These are phyloP conservation scores for Penicillium simplicissimum DNA, from an alignment of 495 filamentous ascomycete species.

Conservation along the genomic window DNA sequence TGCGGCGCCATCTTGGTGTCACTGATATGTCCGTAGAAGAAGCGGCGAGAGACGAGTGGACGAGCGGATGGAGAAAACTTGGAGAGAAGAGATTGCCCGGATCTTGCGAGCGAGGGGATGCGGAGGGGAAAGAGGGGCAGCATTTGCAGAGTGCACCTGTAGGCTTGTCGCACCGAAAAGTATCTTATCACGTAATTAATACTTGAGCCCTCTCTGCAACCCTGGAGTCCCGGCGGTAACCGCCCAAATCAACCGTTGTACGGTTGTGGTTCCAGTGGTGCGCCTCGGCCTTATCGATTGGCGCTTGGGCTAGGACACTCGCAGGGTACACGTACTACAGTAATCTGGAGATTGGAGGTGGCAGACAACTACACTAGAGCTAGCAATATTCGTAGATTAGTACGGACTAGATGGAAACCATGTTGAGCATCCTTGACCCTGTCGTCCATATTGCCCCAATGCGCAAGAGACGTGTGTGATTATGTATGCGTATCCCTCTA, in stretches of 20 bases:
- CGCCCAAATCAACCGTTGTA: constrained; percentile 26
- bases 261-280: constrained; percentile 4
- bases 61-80: constrained; percentile 18
- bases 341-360: not conserved
- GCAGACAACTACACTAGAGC: not conserved
- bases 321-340: not conserved
- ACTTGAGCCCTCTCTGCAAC: constrained; percentile 7
- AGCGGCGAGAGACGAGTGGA: constrained; percentile 31
- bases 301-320: not conserved
- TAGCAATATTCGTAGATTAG: not conserved
- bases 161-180: constrained; percentile 13
- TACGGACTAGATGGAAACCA: too few relatives aligned
- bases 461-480: not conserved
- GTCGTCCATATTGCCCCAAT: not conserved
- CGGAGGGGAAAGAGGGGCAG: constrained; percentile 48
- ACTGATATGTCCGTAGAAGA: constrained; percentile 48
- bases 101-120: constrained; percentile 33
- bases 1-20: constrained; percentile 76
- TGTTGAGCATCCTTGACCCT: not conserved
- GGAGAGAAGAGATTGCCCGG: constrained; percentile 22
- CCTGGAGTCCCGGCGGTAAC: constrained; percentile 21
- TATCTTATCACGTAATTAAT: constrained; percentile 35
- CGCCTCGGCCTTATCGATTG: constrained; percentile 1
- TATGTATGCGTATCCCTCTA: not conserved
- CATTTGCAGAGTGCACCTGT: constrained; percentile 19